Percentiles rank a stretch among this genome's conserved stretches.
Conservation (phyloP, 169 alveolate genomes). For the Fabrea salina region DNA sequence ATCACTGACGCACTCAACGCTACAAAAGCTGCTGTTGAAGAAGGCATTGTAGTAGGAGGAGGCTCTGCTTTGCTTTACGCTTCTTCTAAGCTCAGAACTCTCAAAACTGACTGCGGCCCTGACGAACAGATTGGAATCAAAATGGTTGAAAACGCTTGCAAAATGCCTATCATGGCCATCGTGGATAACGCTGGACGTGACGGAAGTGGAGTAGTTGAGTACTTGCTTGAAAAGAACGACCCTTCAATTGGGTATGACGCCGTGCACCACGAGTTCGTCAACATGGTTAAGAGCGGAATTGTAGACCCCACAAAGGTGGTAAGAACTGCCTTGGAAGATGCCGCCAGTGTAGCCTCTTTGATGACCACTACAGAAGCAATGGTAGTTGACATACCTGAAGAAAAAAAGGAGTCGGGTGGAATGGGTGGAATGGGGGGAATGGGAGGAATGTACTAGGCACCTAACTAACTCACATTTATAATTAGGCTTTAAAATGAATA, state of each 20-base stretch:
- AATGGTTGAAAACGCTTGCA: constrained; percentile 94
- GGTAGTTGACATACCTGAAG: constrained; percentile 80
- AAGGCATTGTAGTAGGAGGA: constrained; percentile 99
- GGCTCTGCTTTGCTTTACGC: constrained; percentile 95
- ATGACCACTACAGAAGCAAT: constrained; percentile 98
- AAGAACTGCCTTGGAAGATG: constrained; percentile 96
- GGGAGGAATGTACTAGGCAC: constrained; percentile 26
- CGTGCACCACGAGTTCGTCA: constrained; percentile 90
- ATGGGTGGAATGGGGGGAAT: constrained; percentile 13
- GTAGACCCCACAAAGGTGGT: constrained; percentile 99
- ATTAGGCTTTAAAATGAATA: too few species aligned
- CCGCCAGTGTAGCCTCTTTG: constrained; percentile 97
- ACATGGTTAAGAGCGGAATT: constrained; percentile 93
- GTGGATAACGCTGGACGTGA: constrained; percentile 99
- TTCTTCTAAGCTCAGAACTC: constrained; percentile 67
- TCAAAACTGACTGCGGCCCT: constrained; percentile 2
- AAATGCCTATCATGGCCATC: constrained; percentile 95
- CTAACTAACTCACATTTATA: too few species aligned
- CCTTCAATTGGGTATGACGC: constrained; percentile 94
- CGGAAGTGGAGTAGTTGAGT: constrained; percentile 96
- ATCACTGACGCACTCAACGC: constrained; percentile 98
- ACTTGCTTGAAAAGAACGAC: constrained; percentile 84
- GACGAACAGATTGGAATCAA: constrained; percentile 88
- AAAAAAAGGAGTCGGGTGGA: constrained; percentile 38
- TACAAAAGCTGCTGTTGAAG: constrained; percentile 98